Evolutionary conservation across 2,329 filamentous ascomycete species (phyloP), one percentile per base, ranked within the genome.

Genomic region (Penicillium sp.): DNA sequence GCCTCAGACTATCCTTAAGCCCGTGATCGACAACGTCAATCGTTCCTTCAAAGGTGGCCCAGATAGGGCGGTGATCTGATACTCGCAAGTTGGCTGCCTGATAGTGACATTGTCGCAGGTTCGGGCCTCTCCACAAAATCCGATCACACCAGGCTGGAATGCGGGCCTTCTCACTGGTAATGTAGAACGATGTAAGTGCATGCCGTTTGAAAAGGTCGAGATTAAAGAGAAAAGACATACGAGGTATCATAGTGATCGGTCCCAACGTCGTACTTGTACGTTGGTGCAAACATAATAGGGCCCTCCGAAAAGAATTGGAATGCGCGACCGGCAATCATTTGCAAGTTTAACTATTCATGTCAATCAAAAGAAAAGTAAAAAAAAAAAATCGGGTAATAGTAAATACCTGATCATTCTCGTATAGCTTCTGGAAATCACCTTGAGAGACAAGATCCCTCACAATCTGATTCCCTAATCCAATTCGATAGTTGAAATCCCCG

Each of bases 111-210:
- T 97, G 93, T 28, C 83, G 81, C 23, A 98, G 76, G 53, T 88
- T 90, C 44, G 79, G 72, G 6, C 93, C 93, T 68, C 90, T 94
- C 43, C 87, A 84, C 7, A 98, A 71, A 31, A 98, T 86, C 25
- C 93, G 86, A 65, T 98, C 93, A 45, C 90, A 96, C 93, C 93
- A 98, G 1, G 93, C 93, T 2, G 93, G 93, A 47, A 97, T 96
- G 11, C 93, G 83, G 39, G 84, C 82, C 64, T 98, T 98, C 58
- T 97, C 91, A 33, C 83, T 86, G 35, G n/a, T n/a, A n/a, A n/a
- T n/a, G n/a, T n/a, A n/a, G 10, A 32, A n/a, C 4, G 20, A n/a
- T 21, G 49, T 75, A 43, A 72, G 64, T 28, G 17, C n/a, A 8
- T 11, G 16, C 21, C 5, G 9, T 19, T 19, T 18, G 14, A 17